Conservation (phyloP, 148 eudicot species). For the Spergularia bocconei region DNA sequence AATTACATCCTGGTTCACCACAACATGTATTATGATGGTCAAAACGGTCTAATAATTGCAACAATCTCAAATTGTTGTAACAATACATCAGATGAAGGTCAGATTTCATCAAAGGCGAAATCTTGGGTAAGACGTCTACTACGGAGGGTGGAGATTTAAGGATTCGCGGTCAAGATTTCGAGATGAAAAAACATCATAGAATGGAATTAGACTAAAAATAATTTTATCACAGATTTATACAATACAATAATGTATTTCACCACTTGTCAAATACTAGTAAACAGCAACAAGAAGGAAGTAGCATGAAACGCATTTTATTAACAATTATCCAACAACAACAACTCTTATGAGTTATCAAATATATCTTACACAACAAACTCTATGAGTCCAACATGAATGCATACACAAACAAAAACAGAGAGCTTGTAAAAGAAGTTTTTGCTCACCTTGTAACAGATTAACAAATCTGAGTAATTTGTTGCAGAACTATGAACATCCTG, state of each 20-base stretch:
- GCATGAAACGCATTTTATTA: too few relatives aligned
- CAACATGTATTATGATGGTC: too few relatives aligned
- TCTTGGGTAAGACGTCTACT: too few relatives aligned
- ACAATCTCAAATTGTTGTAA: too few relatives aligned
- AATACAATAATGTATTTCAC: neutral
- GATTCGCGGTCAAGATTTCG: too few relatives aligned
- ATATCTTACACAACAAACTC: neutral
- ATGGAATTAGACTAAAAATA: neutral
- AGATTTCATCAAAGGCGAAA: too few relatives aligned
- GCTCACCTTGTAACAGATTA: neutral
- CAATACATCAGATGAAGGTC: too few relatives aligned
- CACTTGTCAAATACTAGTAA: neutral
- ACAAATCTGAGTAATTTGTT: slow-evolving; percentile 1
- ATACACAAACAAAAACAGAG: neutral
- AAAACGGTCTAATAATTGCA: too few relatives aligned
- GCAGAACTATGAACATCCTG: neutral
- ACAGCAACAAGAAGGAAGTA: neutral
- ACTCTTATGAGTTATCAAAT: neutral
- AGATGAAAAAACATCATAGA: too few relatives aligned
- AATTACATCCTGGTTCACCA: too few relatives aligned
- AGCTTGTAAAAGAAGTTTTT: neutral
- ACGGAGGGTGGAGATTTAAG: too few relatives aligned
- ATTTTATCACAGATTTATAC: neutral
- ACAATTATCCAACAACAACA: neutral
- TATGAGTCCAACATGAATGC: neutral